Base-by-base conservation (phyloP, 2,329 filamentous ascomycete species). In the Phyllachora maydis region DNA sequence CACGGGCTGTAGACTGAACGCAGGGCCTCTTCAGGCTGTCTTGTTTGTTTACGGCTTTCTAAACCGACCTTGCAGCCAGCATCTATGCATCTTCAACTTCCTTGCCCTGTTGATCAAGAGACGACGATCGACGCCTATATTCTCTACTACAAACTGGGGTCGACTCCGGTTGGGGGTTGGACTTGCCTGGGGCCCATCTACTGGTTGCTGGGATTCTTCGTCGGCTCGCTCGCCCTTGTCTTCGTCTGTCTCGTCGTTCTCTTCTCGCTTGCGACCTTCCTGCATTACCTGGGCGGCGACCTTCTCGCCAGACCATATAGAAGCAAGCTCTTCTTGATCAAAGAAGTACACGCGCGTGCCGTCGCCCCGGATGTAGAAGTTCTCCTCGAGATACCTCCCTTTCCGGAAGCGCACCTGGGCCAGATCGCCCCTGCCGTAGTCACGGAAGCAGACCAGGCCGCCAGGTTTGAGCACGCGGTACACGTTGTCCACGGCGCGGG, bases 341-440 rank as follows among this genome's bases (percentile, higher is more conserved):
- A 98, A 98, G 48, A 98, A 98, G 48, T 95, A 98, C 0, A 98
- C 88, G 5, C 88, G 65, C 4, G 88, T 98, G 2, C 88, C 88
- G 45, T 98, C 88, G 2, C 88, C 88, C 16, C 88, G 61, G 21
- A 93, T 77, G 45, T 98, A 98, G 39, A 98, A 98, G 42, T 95
- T 98, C 48, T 95, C 88, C 26, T 82, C 78, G 41, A 98, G 61
- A 40, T 85, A 95, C 19, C 88, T 64, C 8, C 81, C 81, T 52
- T 92, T 93, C 52, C 88, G 91, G 55, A 98, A 95, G 28, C 88
- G 66, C 30, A 98, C 88, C 54, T 98, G 88, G 11, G 88, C 85
- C 30, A 98, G 58, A 48, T 98, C 88, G 16, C 88, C 88, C 43
- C 83, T 67, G 28, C 88, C 88, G 51, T 98, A 98, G 50, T 98